Evolutionary conservation across 371 early-diverging fungal genomes (phyloP).

Genomic region (Syncephalastrum monosporum): DNA sequence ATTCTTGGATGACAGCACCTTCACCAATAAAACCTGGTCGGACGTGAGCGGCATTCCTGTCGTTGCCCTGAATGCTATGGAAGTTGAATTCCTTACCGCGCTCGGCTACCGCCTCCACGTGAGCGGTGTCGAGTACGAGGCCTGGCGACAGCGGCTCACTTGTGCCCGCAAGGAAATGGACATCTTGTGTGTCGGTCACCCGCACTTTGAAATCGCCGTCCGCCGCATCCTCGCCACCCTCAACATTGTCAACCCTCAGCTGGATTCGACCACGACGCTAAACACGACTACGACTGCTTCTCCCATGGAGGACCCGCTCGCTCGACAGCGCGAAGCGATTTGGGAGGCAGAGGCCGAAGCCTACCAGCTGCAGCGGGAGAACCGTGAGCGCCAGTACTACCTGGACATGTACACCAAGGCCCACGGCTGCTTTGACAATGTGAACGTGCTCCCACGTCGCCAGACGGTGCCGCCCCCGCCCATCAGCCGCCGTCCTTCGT

Average conservation of each 20-base stretch:
- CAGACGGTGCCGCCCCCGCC: slow-evolving; percentile 16
- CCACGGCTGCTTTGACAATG: neutral
- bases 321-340: slow-evolving; percentile 8
- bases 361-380: slow-evolving; percentile 13
- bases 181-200: slow-evolving; percentile 14
- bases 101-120: slow-evolving; percentile 62
- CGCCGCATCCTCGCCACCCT: slow-evolving; percentile 1
- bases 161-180: slow-evolving; percentile 22
- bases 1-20: slow-evolving; percentile 69
- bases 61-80: slow-evolving; percentile 66
- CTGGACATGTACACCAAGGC: slow-evolving; percentile 11
- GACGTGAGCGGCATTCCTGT: slow-evolving; percentile 67
- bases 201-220: slow-evolving; percentile 24
- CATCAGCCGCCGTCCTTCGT: slow-evolving; percentile 3
- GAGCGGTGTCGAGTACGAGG: slow-evolving; percentile 52
- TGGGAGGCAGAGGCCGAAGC: slow-evolving; percentile 8
- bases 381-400: slow-evolving; percentile 12
- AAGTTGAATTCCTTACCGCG: slow-evolving; percentile 65
- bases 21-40: slow-evolving; percentile 72
- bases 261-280: neutral
- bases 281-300: slow-evolving; percentile 4
- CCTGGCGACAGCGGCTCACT: slow-evolving; percentile 34
- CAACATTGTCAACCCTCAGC: neutral
- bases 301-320: slow-evolving; percentile 4
- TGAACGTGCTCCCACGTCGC: slow-evolving; percentile 4